Conservation (phyloP, 2,329 filamentous ascomycete species). For the Talaromyces sp. region DNA sequence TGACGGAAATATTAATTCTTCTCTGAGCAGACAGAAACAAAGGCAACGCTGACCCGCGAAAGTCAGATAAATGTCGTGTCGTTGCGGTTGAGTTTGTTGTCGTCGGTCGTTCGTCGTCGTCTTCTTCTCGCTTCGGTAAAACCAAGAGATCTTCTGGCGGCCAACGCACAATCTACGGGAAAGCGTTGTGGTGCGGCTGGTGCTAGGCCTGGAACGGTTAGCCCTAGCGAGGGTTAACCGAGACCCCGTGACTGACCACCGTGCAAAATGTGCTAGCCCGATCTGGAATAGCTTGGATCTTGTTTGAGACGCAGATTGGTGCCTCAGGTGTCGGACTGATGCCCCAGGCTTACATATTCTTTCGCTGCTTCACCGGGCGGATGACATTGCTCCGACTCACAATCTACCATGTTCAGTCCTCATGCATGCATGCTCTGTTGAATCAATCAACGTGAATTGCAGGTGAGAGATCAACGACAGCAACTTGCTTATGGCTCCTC, state of each 20-base stretch:
- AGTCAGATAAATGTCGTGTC: constrained; percentile 29
- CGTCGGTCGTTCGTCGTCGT: constrained; percentile 26
- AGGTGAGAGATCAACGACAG: neutral
- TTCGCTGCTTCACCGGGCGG: neutral
- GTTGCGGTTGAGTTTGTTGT: constrained; percentile 40
- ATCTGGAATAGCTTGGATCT: neutral
- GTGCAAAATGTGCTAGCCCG: neutral
- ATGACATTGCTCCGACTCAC: constrained; percentile 13
- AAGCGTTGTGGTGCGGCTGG: constrained; percentile 31
- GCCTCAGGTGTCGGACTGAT: neutral
- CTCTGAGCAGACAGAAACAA: constrained; percentile 42
- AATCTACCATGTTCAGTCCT: neutral
- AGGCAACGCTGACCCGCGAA: constrained; percentile 40
- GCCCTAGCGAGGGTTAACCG: constrained; percentile 39
- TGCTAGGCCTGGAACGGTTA: constrained; percentile 33
- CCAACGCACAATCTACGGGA: constrained; percentile 37
- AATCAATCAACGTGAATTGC: neutral
- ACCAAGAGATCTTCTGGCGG: constrained; percentile 14
- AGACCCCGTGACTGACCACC: constrained; percentile 30
- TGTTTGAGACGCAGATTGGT: neutral
- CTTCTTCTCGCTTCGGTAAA: constrained; percentile 31
- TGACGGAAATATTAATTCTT: constrained; percentile 49
- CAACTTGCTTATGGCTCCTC: neutral
- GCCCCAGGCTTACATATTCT: neutral
- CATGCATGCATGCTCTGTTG: neutral